Evolutionary conservation across 2,329 filamentous ascomycete genomes (phyloP).

Genomic region (Raffaelea arxii): DNA sequence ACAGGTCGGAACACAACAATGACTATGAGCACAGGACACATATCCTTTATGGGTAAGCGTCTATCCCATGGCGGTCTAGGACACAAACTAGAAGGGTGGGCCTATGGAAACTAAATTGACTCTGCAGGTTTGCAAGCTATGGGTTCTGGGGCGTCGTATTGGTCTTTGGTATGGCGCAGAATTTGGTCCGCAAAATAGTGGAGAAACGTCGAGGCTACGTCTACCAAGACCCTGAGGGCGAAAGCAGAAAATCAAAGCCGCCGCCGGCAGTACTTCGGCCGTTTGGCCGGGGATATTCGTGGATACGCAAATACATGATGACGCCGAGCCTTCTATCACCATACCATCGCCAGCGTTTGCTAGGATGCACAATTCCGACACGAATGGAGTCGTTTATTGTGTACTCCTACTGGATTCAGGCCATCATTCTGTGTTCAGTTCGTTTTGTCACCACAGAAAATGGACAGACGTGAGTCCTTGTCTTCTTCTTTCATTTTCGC

Average conservation of each 20-base stretch:
- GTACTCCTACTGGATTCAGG: slow-evolving; percentile 10
- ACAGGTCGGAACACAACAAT: neutral
- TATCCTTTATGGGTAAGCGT: slow-evolving; percentile 6
- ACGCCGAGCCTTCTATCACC: slow-evolving; percentile 9
- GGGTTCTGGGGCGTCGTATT: slow-evolving; percentile 11
- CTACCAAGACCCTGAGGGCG: slow-evolving; percentile 6
- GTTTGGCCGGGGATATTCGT: neutral
- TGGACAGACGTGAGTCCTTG: neutral
- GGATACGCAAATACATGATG: slow-evolving; percentile 9
- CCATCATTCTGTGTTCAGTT: slow-evolving; percentile 5
- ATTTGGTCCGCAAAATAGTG: slow-evolving; percentile 1
- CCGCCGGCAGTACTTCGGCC: neutral
- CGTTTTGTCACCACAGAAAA: slow-evolving; percentile 6
- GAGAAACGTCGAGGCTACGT: slow-evolving; percentile 7
- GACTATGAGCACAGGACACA: neutral
- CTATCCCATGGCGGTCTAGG: too few relatives aligned
- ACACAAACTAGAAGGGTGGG: too few relatives aligned
- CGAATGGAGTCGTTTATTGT: slow-evolving; percentile 13
- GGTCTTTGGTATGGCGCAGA: slow-evolving; percentile 9
- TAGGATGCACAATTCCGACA: slow-evolving; percentile 14
- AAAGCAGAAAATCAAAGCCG: neutral
- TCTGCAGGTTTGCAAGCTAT: slow-evolving; percentile 6
- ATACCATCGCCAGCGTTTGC: slow-evolving; percentile 10
- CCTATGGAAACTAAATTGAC: neutral
- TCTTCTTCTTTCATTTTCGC: too few relatives aligned